phyloP scores from a whole-genome alignment of 2,329 filamentous ascomycete genomes.

The Scopulariopsis brevicaulis region DNA sequence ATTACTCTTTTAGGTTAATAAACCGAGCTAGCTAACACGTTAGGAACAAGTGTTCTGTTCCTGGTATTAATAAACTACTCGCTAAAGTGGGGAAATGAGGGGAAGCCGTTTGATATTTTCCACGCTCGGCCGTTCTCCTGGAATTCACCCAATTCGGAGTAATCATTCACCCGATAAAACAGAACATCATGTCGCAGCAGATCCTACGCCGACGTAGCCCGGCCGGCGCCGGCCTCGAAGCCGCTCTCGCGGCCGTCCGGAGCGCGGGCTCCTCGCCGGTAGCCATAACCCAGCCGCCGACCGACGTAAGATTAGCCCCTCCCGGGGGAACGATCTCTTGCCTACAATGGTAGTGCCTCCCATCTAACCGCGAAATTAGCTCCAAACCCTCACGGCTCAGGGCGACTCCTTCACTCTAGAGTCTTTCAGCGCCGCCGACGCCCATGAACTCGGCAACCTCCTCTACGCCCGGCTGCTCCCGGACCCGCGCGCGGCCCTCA shows the following conservation, averaged over 20 bases:
- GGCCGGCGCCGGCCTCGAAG: constrained; percentile 4
- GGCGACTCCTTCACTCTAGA: constrained; percentile 31
- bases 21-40: background rate
- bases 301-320: background rate
- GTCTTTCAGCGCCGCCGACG: constrained; percentile 52
- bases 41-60: background rate
- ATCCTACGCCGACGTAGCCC: constrained; percentile 3
- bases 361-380: constrained; percentile 9
- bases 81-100: background rate
- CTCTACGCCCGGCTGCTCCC: constrained; percentile 51
- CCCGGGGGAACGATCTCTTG: background rate
- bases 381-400: constrained; percentile 17
- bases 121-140: background rate
- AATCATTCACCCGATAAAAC: background rate
- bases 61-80: background rate
- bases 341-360: background rate
- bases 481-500: constrained; percentile 39
- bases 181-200: constrained; percentile 4
- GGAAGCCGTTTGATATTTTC: background rate
- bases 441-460: constrained; percentile 53
- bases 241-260: constrained; percentile 3
- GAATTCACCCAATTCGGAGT: background rate
- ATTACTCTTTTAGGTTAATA: too few species aligned
- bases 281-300: background rate
- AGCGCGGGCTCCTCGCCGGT: background rate